Evolutionary conservation across 129 eudicot species (phyloP).

Genomic region (Centrapalus pauciflorus): DNA sequence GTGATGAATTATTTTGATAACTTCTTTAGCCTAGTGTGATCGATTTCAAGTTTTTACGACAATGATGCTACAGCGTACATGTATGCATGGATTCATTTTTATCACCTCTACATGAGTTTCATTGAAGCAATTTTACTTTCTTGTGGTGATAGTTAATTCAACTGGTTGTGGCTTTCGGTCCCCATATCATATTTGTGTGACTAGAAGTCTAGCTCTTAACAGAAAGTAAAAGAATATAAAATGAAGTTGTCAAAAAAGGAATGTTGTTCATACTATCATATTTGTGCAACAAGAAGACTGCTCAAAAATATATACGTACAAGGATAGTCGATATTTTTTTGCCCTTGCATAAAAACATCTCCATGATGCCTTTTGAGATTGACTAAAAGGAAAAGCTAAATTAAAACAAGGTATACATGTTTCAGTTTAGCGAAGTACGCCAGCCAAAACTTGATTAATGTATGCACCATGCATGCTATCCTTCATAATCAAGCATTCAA

Average conservation of each 20-base stretch:
- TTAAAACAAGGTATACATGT: too few relatives aligned
- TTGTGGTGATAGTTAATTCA: background rate
- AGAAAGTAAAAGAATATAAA: background rate
- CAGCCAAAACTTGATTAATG: too few relatives aligned
- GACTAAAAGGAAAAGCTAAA: too few relatives aligned
- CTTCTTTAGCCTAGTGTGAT: background rate
- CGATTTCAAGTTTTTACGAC: background rate
- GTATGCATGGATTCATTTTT: too few relatives aligned
- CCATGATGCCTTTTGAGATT: background rate
- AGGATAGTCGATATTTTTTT: background rate
- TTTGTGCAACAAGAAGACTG: too few relatives aligned
- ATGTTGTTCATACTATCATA: background rate
- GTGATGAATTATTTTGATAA: background rate
- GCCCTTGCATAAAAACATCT: too few relatives aligned
- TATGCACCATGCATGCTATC: too few relatives aligned
- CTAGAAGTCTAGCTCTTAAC: background rate
- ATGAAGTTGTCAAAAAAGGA: background rate
- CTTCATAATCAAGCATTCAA: too few relatives aligned
- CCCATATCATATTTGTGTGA: too few relatives aligned
- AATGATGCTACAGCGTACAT: background rate
- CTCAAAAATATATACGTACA: background rate
- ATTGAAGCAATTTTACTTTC: too few relatives aligned
- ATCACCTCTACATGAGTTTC: too few relatives aligned
- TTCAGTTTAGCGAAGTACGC: too few relatives aligned
- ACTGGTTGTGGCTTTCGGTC: background rate